Conservation (phyloP, 805 yeast species). For the Candida nitratophila region DNA sequence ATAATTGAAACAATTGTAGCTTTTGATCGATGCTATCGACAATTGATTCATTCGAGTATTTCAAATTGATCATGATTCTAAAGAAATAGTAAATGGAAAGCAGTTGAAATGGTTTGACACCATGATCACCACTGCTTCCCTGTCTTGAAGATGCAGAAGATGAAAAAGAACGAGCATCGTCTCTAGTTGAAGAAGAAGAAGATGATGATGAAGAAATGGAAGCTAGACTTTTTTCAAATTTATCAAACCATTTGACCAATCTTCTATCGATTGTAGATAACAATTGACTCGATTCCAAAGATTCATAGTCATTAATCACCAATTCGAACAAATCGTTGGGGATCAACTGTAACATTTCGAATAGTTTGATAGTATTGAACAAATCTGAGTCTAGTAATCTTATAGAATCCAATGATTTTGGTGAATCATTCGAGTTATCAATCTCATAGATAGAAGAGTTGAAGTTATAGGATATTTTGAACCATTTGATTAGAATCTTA, state of each 20-base stretch:
- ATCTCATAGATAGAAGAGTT: slow-evolving; percentile 3
- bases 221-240: too few species aligned
- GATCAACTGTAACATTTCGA: slow-evolving; percentile 24
- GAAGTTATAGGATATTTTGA: slow-evolving; percentile 21
- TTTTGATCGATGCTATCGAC: slow-evolving; percentile 7
- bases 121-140: too few species aligned
- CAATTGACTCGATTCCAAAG: not conserved
- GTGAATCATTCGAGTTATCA: slow-evolving; percentile 11
- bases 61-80: slow-evolving; percentile 18
- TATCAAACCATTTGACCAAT: slow-evolving; percentile 21
- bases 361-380: slow-evolving; percentile 24
- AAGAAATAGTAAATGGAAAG: slow-evolving; percentile 24
- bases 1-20: slow-evolving; percentile 7
- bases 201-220: too few species aligned
- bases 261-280: slow-evolving; percentile 12
- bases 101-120: slow-evolving; percentile 16
- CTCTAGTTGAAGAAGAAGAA: too few species aligned
- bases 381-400: slow-evolving; percentile 27
- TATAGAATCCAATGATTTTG: slow-evolving; percentile 27
- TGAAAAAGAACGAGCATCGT: too few species aligned
- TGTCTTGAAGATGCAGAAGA: too few species aligned
- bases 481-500: slow-evolving; percentile 25
- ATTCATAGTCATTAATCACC: slow-evolving; percentile 7
- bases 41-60: slow-evolving; percentile 3
- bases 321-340: slow-evolving; percentile 22